Conservation (phyloP, 2,329 filamentous ascomycete genomes). For the Chalaropsis ovoidea region DNA sequence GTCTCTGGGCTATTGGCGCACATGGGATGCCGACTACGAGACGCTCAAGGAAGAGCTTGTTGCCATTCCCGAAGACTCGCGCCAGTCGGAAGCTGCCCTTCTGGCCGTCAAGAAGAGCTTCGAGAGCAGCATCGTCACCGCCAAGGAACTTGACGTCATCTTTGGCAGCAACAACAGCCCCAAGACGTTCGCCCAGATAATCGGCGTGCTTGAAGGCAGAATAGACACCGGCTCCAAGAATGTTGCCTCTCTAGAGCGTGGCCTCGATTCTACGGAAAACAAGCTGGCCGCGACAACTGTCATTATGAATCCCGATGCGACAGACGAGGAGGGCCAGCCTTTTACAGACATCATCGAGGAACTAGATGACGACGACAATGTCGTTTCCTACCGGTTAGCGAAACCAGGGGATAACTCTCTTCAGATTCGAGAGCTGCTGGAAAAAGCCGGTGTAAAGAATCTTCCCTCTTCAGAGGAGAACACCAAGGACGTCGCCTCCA, state of each 20-base stretch:
- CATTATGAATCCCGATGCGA: constrained; percentile 30
- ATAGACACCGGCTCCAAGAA: constrained; percentile 25
- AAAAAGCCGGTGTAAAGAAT: constrained; percentile 59
- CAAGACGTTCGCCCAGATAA: constrained; percentile 38
- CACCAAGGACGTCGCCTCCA: constrained; percentile 8
- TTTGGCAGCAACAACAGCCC: constrained; percentile 31
- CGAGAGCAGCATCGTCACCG: constrained; percentile 52
- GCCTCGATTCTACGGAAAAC: constrained; percentile 54
- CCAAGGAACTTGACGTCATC: constrained; percentile 45
- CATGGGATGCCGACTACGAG: constrained; percentile 87
- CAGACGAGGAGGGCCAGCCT: constrained; percentile 41
- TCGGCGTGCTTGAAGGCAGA: constrained; percentile 45
- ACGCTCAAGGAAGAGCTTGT: constrained; percentile 73
- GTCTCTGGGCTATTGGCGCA: constrained; percentile 76
- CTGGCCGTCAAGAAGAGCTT: constrained; percentile 48
- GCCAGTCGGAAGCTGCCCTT: constrained; percentile 40
- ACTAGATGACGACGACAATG: constrained; percentile 80
- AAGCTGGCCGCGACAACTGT: constrained; percentile 35
- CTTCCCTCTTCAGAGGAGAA: constrained; percentile 10
- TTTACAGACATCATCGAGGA: constrained; percentile 88
- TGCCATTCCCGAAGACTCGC: constrained; percentile 40
- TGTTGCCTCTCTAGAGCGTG: constrained; percentile 20
- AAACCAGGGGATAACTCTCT: constrained; percentile 58
- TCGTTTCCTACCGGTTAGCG: constrained; percentile 57
- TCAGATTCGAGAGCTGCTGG: constrained; percentile 59